Conservation (phyloP, 768 basidiomycete genomes). For the Psilocybe azurescens region DNA sequence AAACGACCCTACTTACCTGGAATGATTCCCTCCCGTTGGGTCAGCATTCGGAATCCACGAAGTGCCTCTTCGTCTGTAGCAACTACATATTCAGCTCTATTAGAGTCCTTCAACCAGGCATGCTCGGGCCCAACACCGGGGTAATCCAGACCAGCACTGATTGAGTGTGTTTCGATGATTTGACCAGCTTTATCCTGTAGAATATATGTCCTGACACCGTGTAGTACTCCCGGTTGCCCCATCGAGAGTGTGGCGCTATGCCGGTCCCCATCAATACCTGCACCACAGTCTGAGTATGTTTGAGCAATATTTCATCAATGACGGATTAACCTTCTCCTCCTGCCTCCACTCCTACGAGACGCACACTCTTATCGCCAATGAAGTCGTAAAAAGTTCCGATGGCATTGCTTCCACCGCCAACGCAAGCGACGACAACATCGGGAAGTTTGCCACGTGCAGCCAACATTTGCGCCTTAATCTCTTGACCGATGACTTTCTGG, state of each 20-base stretch:
- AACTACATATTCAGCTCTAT: conserved; percentile 89
- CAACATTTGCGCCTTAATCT: conserved; percentile 88
- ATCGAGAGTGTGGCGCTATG: conserved; percentile 95
- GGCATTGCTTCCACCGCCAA: conserved; percentile 97
- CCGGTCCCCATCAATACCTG: conserved; percentile 80
- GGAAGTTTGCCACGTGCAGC: conserved; percentile 83
- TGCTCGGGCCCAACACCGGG: conserved; percentile 99
- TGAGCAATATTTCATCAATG: background rate
- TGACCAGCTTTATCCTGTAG: conserved; percentile 90
- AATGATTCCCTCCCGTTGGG: conserved; percentile 96
- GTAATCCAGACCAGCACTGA: conserved; percentile 96
- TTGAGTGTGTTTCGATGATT: conserved; percentile 96
- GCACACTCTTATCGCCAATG: conserved; percentile 84
- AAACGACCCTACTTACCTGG: conserved; percentile 61
- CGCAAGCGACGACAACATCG: conserved; percentile 94
- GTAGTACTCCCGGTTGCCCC: conserved; percentile 93
- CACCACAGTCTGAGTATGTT: conserved; percentile 3
- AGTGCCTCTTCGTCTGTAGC: conserved; percentile 96
- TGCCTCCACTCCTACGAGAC: conserved; percentile 94
- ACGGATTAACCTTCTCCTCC: conserved; percentile 84
- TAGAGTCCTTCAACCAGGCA: conserved; percentile 94
- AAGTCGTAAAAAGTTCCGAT: conserved; percentile 99
- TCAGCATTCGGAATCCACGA: conserved; percentile 89
- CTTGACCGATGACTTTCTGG: conserved; percentile 92
- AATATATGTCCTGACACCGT: conserved; percentile 95